phyloP scores from a whole-genome alignment of 148 eudicot genomes.

The Silene latifolia region DNA sequence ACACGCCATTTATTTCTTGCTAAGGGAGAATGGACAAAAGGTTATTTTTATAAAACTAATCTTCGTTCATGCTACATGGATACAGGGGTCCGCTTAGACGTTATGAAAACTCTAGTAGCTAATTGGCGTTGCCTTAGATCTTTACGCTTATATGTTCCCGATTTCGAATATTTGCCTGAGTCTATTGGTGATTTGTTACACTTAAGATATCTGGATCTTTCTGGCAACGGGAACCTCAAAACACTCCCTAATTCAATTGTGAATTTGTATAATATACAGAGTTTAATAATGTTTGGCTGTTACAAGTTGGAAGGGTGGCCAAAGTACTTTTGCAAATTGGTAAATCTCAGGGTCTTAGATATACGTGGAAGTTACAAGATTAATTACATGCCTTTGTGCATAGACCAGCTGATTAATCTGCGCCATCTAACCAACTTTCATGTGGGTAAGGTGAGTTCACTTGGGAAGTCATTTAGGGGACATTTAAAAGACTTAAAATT shows the following conservation, averaged over 20 bases:
- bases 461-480: neutral
- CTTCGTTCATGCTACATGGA: neutral
- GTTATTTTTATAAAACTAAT: too few relatives aligned
- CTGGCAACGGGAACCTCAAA: neutral
- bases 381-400: slow-evolving; percentile 17
- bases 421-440: neutral
- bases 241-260: slow-evolving; percentile 2
- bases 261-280: slow-evolving; percentile 26
- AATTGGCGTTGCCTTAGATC: slow-evolving; percentile 17
- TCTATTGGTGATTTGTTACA: slow-evolving; percentile 20
- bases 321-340: slow-evolving; percentile 10
- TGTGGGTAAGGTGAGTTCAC: neutral
- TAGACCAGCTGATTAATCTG: slow-evolving; percentile 13
- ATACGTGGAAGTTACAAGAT: neutral
- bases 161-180: slow-evolving; percentile 1
- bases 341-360: slow-evolving; percentile 10
- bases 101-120: neutral
- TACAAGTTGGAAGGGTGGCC: slow-evolving; percentile 11
- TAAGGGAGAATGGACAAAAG: neutral
- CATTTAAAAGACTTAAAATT: neutral
- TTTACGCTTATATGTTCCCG: neutral
- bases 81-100: neutral
- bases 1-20: neutral
- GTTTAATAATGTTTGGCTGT: neutral
- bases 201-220: slow-evolving; percentile 23